These are phyloP conservation scores for Vaccinium myrtillus DNA, from an alignment of 148 eudicot genomes.

Conservation along the genomic window DNA sequence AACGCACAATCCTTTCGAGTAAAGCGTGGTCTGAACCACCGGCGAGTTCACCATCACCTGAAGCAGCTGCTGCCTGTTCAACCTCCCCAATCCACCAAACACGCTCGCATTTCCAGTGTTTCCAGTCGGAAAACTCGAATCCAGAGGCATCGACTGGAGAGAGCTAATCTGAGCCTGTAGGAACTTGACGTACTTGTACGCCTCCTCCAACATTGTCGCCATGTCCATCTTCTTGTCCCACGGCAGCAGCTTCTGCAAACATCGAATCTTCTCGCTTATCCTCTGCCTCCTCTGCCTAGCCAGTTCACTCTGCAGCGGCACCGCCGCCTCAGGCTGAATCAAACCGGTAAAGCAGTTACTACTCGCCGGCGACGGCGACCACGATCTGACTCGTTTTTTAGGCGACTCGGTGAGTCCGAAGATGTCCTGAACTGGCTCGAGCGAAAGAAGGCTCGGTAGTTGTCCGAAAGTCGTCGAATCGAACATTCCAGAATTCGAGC, in stretches of 20 bases:
- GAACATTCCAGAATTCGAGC: background rate
- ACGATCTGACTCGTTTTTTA: slow-evolving; percentile 12
- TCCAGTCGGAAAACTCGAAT: background rate
- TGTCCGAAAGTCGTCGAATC: background rate
- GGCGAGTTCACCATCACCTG: slow-evolving; percentile 55
- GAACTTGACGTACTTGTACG: slow-evolving; percentile 54
- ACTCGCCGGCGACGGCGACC: background rate
- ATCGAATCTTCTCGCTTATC: slow-evolving; percentile 35
- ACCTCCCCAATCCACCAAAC: slow-evolving; percentile 27
- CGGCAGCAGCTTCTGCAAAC: slow-evolving; percentile 45
- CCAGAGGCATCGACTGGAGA: slow-evolving; percentile 47
- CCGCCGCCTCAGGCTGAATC: background rate
- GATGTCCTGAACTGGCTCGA: slow-evolving; percentile 12
- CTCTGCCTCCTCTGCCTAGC: slow-evolving; percentile 22
- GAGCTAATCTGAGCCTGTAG: slow-evolving; percentile 59
- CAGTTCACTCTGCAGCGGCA: background rate
- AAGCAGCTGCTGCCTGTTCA: slow-evolving; percentile 53
- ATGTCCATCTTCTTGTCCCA: slow-evolving; percentile 39
- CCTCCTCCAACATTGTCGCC: slow-evolving; percentile 49
- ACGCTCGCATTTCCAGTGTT: background rate
- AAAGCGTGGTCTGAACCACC: slow-evolving; percentile 39
- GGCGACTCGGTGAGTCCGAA: slow-evolving; percentile 12
- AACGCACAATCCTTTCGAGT: slow-evolving; percentile 45
- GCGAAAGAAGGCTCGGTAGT: slow-evolving; percentile 27
- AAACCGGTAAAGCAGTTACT: background rate